Evolutionary conservation across 768 basidiomycete species (phyloP), one percentile per base, ranked within the genome.

Genomic region (Clavaria fumosa): DNA sequence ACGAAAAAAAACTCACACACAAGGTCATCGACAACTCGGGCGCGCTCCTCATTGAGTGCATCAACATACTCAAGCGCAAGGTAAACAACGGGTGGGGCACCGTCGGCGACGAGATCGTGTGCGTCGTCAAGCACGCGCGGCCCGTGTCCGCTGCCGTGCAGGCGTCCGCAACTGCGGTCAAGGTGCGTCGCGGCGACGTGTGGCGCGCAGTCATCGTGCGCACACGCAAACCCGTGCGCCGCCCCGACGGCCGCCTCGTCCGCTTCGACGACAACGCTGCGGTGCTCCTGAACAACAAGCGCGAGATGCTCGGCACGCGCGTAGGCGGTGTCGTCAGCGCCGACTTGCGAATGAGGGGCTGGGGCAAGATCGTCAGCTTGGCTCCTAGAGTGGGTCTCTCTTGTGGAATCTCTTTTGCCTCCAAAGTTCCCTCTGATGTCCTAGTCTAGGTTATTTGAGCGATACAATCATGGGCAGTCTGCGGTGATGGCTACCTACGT

Each of bases 1-100:
- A 38, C 7, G 43, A 11, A 28, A 28, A n/a, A n/a, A n/a, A n/a
- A 40, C 14, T 2, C 11, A 3, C 22, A 34, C 6, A n/a, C 21
- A 23, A 89, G 85, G 78, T 88, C 46, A 95, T 97, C 56, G 93
- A 97, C 66, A 97, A 97, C 59, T 90, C 93, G 4, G 93, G 93
- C 22, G 91, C 88, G 5, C 68, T 96, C 44, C 63, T 93, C 43
- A 78, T 90, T 28, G 93, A 96, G 65, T 95, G 90, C 52, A 86
- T 97, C 54, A 95, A 96, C 57, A 75, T 97, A 20, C 67, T 95
- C 41, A 96, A 96, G 59, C 77, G 85, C 54, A 97, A 96, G 58
- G 85, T 89, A 49, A 91, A 85, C 55, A 84, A 89, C 48, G 91
- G 91, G 31, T 85, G 84, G 74, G 93, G 89, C 23, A 68, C 73